Evolutionary conservation across 129 eudicot species (phyloP).

Genomic region (Logfia minima): DNA sequence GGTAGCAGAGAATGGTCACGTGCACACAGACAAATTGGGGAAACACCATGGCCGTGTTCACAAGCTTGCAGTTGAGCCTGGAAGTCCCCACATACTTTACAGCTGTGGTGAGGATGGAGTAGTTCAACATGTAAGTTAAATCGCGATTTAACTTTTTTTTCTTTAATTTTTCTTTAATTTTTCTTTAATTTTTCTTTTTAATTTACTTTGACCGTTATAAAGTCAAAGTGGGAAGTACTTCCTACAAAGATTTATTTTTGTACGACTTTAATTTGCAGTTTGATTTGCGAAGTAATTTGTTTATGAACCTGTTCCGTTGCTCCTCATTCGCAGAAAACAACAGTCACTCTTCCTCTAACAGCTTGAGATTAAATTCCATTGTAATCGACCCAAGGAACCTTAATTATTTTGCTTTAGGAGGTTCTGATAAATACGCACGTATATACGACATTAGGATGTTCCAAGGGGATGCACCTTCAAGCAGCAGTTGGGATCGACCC

Average conservation of each 20-base stretch:
- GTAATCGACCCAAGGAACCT: slow-evolving; percentile 79
- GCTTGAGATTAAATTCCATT: slow-evolving; percentile 58
- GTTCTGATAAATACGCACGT: slow-evolving; percentile 76
- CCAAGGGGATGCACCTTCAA: slow-evolving; percentile 37
- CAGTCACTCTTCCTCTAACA: slow-evolving; percentile 35
- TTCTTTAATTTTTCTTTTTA: not conserved
- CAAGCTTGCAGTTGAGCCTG: slow-evolving; percentile 86
- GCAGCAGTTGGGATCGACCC: slow-evolving; percentile 51
- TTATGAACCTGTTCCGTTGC: slow-evolving; percentile 73
- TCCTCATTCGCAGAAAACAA: slow-evolving; percentile 48
- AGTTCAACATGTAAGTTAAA: slow-evolving; percentile 63
- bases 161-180: too few relatives aligned
- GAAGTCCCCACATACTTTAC: slow-evolving; percentile 78
- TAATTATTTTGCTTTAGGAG: slow-evolving; percentile 72
- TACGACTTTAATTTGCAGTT: slow-evolving; percentile 50
- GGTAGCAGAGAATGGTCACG: slow-evolving; percentile 53
- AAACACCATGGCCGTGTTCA: slow-evolving; percentile 85
- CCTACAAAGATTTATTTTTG: not conserved
- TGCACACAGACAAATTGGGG: slow-evolving; percentile 66
- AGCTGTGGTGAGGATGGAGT: slow-evolving; percentile 93
- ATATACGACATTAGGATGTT: slow-evolving; percentile 66
- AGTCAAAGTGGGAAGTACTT: slow-evolving; percentile 3
- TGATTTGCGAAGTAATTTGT: slow-evolving; percentile 68
- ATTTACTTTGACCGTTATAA: not conserved
- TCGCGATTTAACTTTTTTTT: not conserved